Evolutionary conservation across 129 eudicot genomes (phyloP).

Genomic region (sunflower (Helianthus annuus)): HanXRQr2.0-SUNRISE NC_035438.2:82594949-82595448

Average conservation of each 20-base stretch:
- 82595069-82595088: too few relatives aligned
- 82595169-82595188: background rate
- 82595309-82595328: constrained; percentile 57
- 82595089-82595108: too few relatives aligned
- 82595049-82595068: too few relatives aligned
- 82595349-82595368: constrained; percentile 24
- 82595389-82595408: background rate
- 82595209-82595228: background rate
- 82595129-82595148: background rate
- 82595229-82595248: constrained; percentile 33
- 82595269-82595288: constrained; percentile 58
- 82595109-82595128: too few relatives aligned
- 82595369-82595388: constrained; percentile 30
- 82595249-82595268: constrained; percentile 81
- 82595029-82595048: too few relatives aligned
- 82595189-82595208: background rate
- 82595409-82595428: background rate
- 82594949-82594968: too few relatives aligned
- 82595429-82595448: constrained; percentile 28
- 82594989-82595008: too few relatives aligned
- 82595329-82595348: constrained; percentile 12
- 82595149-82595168: constrained; percentile 17
- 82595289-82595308: constrained; percentile 66
- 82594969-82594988: too few relatives aligned
- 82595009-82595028: too few relatives aligned